phyloP scores from a whole-genome alignment of 257 asterid genomes.

The Salvia splendens region DNA sequence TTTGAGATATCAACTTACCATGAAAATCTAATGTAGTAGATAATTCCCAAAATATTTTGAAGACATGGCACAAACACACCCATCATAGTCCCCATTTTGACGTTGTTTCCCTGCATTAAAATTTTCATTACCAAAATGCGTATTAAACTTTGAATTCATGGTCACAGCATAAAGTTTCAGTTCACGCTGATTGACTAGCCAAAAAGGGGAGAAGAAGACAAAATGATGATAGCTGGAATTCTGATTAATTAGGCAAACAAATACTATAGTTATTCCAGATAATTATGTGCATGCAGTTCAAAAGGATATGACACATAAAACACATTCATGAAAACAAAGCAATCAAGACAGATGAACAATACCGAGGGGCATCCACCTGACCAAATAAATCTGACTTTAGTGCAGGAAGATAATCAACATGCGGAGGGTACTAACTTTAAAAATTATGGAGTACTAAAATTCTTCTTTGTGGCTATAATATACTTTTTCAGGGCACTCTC shows the following conservation, averaged over 20 bases:
- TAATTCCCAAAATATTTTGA: constrained; percentile 95
- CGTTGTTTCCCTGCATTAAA: constrained; percentile 57
- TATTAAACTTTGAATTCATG: too few species aligned
- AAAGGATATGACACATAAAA: not conserved
- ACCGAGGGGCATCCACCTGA: not conserved
- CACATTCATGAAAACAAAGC: too few species aligned
- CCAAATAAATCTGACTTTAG: not conserved
- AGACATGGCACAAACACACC: constrained; percentile 97
- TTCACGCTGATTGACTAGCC: too few species aligned
- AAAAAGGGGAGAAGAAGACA: too few species aligned
- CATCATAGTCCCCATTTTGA: constrained; percentile 93
- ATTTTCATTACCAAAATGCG: constrained; percentile 23
- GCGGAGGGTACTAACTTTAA: constrained; percentile 3
- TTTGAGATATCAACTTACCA: constrained; percentile 55
- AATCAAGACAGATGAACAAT: not conserved
- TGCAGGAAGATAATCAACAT: constrained; percentile 4
- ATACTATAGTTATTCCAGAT: not conserved
- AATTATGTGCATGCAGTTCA: not conserved
- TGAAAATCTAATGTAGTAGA: constrained; percentile 90
- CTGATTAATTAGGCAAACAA: not conserved
- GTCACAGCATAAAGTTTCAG: too few species aligned
- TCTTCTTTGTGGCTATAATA: constrained; percentile 23
- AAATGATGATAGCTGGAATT: too few species aligned
- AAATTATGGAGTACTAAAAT: not conserved
- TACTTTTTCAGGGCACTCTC: constrained; percentile 21